Conservation (phyloP, 2,329 filamentous ascomycete species). For the Exophiala dermatitidis region DNA sequence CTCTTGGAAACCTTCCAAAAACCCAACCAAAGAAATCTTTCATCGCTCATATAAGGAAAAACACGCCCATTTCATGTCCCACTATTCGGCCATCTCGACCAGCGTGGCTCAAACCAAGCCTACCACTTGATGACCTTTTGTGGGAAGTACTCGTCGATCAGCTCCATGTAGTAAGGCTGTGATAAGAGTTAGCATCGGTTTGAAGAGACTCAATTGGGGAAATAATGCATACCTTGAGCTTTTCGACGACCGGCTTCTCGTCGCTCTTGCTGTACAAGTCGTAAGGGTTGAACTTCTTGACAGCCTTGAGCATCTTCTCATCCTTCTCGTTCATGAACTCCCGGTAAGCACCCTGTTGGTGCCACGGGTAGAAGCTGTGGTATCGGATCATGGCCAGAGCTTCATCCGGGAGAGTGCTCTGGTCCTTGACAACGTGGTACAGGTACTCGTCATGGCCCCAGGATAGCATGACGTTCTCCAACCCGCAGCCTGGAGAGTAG, state of each 20-base stretch:
- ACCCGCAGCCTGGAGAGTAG: constrained; percentile 68
- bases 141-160: constrained; percentile 69
- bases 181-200: constrained; percentile 17
- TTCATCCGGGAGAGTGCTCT: constrained; percentile 70
- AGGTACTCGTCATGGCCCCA: constrained; percentile 89
- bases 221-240: constrained; percentile 56
- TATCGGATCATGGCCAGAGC: constrained; percentile 88
- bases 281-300: constrained; percentile 83
- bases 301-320: constrained; percentile 68
- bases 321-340: constrained; percentile 82
- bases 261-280: constrained; percentile 90
- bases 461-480: constrained; percentile 81
- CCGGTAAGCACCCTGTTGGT: constrained; percentile 69
- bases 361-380: constrained; percentile 91
- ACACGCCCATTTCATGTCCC: no score
- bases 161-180: constrained; percentile 63
- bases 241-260: constrained; percentile 65
- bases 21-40: no score
- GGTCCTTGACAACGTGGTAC: constrained; percentile 78
- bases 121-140: constrained; percentile 64
- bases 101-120: constrained; percentile 16
- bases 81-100: no score
- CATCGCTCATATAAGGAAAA: no score
- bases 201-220: background rate
- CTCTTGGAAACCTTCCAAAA: no score